These are phyloP conservation scores for Zymoseptoria crescenta DNA, from an alignment of 2,329 filamentous ascomycete species.

Conservation along the genomic window DNA sequence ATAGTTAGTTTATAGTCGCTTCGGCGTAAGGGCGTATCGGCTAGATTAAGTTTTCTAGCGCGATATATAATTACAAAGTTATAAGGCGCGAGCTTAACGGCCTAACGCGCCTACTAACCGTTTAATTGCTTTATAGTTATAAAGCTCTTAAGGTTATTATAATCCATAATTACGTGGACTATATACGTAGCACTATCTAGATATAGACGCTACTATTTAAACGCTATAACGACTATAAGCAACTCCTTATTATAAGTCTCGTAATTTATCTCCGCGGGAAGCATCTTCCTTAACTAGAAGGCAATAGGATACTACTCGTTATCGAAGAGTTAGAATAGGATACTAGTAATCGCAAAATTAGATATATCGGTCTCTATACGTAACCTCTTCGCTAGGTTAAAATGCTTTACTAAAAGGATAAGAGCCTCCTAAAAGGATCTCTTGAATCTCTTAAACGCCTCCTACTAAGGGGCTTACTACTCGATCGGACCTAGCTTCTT, in stretches of 20 bases:
- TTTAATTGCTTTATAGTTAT: background rate
- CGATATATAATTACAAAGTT: background rate
- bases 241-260: conserved; percentile 3
- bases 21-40: background rate
- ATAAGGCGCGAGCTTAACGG: background rate
- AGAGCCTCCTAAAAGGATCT: too few relatives aligned
- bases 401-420: too few relatives aligned
- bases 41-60: background rate
- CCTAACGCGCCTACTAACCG: background rate
- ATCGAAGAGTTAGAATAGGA: too few relatives aligned
- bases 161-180: conserved; percentile 1
- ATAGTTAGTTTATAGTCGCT: background rate
- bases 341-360: too few relatives aligned
- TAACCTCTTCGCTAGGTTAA: too few relatives aligned
- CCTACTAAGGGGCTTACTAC: too few relatives aligned
- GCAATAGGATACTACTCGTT: background rate
- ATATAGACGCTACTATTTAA: background rate
- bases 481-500: too few relatives aligned
- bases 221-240: background rate
- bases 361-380: too few relatives aligned
- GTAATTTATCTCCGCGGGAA: background rate
- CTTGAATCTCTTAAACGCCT: too few relatives aligned
- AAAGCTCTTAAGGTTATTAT: conserved; percentile 1
- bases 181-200: background rate
- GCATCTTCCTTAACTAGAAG: conserved; percentile 1